Conservation (phyloP, 331 rosid species). For the Pyracantha coccinea region DNA sequence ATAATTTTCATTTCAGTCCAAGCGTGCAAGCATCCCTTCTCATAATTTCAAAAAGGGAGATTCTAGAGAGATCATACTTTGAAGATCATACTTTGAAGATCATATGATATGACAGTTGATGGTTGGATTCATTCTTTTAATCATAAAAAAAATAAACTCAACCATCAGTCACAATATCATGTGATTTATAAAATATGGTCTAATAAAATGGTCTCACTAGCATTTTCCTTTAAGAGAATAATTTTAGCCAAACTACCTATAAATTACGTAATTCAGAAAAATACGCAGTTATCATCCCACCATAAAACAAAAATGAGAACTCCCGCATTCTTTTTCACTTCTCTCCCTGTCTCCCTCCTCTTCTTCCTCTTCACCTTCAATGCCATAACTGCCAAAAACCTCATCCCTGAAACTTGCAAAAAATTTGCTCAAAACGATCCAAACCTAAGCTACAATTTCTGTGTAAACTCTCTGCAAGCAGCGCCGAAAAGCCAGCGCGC, state of each 20-base stretch:
- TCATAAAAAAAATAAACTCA: too few species aligned
- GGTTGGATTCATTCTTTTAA: too few species aligned
- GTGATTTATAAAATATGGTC: too few species aligned
- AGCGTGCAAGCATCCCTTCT: too few species aligned
- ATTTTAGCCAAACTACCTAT: neutral
- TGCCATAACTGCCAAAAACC: slow-evolving; percentile 8
- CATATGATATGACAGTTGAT: too few species aligned
- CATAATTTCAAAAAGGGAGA: too few species aligned
- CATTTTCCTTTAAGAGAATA: too few species aligned
- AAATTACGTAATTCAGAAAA: neutral
- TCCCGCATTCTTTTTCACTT: neutral
- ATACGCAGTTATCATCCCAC: neutral
- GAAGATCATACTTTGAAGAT: too few species aligned
- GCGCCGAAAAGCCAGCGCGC: slow-evolving; percentile 12
- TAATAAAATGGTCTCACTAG: too few species aligned
- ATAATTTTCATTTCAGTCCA: too few species aligned
- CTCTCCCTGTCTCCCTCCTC: slow-evolving; percentile 20
- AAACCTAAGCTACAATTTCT: slow-evolving; percentile 57
- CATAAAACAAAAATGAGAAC: neutral
- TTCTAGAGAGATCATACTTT: too few species aligned
- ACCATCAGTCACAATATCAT: too few species aligned
- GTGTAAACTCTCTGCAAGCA: slow-evolving; percentile 40
- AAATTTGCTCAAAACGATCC: slow-evolving; percentile 44
- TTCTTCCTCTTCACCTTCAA: slow-evolving; percentile 9
- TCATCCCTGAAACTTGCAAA: slow-evolving; percentile 53